Evolutionary conservation across 2,329 filamentous ascomycete genomes (phyloP).

Genomic region (Seiridium unicorne): DNA sequence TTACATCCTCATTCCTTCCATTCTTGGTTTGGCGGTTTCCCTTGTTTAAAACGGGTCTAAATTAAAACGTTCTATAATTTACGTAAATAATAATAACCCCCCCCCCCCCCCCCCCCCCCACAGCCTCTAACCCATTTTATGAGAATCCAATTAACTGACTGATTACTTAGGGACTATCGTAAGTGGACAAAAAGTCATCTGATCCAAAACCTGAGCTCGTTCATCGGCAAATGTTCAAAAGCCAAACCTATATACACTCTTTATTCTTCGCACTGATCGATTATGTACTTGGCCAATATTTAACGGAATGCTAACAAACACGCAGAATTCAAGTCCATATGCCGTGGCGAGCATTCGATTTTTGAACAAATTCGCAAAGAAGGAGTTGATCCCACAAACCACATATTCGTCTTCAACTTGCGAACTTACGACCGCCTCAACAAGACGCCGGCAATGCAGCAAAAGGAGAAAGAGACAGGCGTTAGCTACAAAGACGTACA

Average conservation of each 20-base stretch:
- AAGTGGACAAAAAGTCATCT: background rate
- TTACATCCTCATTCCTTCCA: too few relatives aligned
- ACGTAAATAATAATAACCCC: too few relatives aligned
- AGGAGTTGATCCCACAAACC: conserved; percentile 73
- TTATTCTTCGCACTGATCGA: background rate
- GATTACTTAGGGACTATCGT: background rate
- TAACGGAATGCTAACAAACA: background rate
- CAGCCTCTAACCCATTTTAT: too few relatives aligned
- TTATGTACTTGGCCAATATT: background rate
- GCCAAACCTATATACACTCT: too few relatives aligned
- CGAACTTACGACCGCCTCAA: conserved; percentile 91
- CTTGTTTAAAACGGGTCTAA: too few relatives aligned
- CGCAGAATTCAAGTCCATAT: conserved; percentile 83
- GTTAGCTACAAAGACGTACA: conserved; percentile 85
- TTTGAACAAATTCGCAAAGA: conserved; percentile 72
- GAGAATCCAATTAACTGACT: background rate
- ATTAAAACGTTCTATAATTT: too few relatives aligned
- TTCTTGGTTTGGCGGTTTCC: too few relatives aligned
- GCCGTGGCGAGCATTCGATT: conserved; percentile 87
- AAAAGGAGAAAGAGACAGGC: conserved; percentile 77
- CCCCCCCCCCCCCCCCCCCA: too few relatives aligned
- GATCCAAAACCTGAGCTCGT: background rate
- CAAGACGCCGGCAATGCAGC: conserved; percentile 69
- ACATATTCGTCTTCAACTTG: conserved; percentile 94
- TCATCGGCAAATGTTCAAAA: background rate